Conservation (phyloP, 192 early-diverging fungal species). For the Phycomyces blakesleeanus region DNA sequence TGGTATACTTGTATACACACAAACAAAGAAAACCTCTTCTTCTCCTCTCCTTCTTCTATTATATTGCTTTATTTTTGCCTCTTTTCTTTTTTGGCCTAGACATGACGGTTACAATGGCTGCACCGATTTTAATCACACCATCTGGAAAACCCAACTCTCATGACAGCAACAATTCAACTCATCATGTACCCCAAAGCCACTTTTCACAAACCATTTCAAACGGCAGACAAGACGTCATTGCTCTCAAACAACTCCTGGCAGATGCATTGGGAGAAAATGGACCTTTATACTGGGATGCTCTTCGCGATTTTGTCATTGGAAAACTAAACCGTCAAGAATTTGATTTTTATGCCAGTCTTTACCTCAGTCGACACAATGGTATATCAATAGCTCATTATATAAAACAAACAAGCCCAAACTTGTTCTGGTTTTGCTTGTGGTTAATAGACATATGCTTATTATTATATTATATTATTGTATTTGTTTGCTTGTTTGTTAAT, state of each 20-base stretch:
- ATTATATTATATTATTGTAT: background rate
- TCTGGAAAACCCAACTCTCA: background rate
- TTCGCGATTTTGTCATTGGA: conserved; percentile 72
- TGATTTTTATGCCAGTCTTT: conserved; percentile 74
- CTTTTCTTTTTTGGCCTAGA: background rate
- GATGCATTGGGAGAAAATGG: conserved; percentile 74
- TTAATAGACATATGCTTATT: background rate
- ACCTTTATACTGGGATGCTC: conserved; percentile 68
- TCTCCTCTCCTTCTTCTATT: too few relatives aligned
- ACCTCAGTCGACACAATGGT: conserved; percentile 51
- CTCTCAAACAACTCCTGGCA: conserved; percentile 66
- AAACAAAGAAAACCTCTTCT: too few relatives aligned
- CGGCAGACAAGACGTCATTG: conserved; percentile 47
- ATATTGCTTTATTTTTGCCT: background rate
- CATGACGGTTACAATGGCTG: background rate
- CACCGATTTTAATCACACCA: background rate
- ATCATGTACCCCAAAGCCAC: conserved; percentile 5
- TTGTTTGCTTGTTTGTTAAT: background rate
- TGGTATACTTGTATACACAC: too few relatives aligned
- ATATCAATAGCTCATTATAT: too few relatives aligned
- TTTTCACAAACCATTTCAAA: conserved; percentile 36
- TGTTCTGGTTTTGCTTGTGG: too few relatives aligned
- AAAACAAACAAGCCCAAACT: too few relatives aligned
- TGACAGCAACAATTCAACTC: background rate
- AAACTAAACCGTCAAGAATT: conserved; percentile 75